These are phyloP conservation scores for Lactifluus rugatus DNA, from an alignment of 768 basidiomycete species.

Conservation along the genomic window DNA sequence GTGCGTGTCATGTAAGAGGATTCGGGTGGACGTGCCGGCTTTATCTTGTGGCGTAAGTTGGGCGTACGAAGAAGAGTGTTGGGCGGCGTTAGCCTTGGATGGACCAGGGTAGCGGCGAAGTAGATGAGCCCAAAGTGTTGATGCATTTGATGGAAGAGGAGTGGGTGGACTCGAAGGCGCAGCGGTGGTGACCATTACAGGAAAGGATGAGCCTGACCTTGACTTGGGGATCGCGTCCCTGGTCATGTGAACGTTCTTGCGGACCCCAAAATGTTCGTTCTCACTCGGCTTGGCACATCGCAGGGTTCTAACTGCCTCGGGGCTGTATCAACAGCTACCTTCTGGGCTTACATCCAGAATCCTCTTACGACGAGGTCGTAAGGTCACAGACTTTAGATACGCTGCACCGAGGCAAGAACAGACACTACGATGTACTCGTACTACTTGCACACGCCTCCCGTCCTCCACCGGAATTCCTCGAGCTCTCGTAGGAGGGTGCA, in stretches of 20 bases:
- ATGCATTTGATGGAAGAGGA: conserved; percentile 19
- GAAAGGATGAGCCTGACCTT: too few relatives aligned
- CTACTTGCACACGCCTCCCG: background rate
- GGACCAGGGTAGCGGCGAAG: conserved; percentile 33
- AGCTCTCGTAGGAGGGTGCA: conserved; percentile 13
- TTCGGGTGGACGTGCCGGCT: conserved; percentile 57
- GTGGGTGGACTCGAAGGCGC: background rate
- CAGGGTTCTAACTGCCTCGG: background rate
- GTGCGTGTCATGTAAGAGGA: conserved; percentile 67
- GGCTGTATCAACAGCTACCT: too few relatives aligned
- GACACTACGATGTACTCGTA: background rate
- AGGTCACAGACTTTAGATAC: background rate
- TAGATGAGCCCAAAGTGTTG: conserved; percentile 45
- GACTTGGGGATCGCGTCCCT: too few relatives aligned
- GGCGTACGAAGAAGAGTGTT: conserved; percentile 31
- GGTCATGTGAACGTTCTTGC: background rate
- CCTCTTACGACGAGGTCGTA: too few relatives aligned
- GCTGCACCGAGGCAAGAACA: background rate
- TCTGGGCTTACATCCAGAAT: too few relatives aligned
- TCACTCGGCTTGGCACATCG: too few relatives aligned
- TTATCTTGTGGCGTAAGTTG: conserved; percentile 46
- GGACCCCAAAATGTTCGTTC: too few relatives aligned
- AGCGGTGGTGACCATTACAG: conserved; percentile 6
- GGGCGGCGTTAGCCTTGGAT: conserved; percentile 21
- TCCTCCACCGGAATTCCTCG: background rate